Conservation (phyloP, 75 land plant genomes). For the Selaginella moellendorffii region DNA sequence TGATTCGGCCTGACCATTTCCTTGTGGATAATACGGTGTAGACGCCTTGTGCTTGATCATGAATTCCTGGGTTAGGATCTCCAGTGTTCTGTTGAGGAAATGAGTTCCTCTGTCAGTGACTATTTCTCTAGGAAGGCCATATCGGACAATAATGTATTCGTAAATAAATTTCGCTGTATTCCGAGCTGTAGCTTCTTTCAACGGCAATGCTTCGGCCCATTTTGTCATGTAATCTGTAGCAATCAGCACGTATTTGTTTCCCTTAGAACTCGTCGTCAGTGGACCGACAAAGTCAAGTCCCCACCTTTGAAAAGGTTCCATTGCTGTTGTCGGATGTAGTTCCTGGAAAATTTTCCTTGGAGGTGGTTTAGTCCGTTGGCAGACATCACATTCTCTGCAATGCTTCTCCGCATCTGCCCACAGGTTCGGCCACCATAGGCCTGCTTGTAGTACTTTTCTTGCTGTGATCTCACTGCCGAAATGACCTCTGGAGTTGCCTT, state of each 20-base stretch:
- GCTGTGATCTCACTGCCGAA: not conserved
- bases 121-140: not conserved
- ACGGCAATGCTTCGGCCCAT: slow-evolving; percentile 15
- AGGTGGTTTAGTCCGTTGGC: not conserved
- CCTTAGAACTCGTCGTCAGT: not conserved
- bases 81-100: slow-evolving; percentile 10
- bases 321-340: not conserved
- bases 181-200: not conserved
- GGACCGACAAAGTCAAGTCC: slow-evolving; percentile 21
- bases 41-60: slow-evolving; percentile 9
- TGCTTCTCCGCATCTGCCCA: not conserved
- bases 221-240: slow-evolving; percentile 13
- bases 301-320: slow-evolving; percentile 9
- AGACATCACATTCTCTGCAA: not conserved
- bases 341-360: not conserved
- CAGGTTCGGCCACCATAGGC: slow-evolving; percentile 1
- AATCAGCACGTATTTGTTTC: not conserved
- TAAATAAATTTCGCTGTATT: slow-evolving; percentile 7
- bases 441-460: not conserved
- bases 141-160: not conserved
- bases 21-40: slow-evolving; percentile 7
- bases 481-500: slow-evolving; percentile 1
- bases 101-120: slow-evolving; percentile 14
- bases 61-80: not conserved
- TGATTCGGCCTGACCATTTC: not conserved